Conservation (phyloP, 2,329 filamentous ascomycete species). For the Nemania sp. region DNA sequence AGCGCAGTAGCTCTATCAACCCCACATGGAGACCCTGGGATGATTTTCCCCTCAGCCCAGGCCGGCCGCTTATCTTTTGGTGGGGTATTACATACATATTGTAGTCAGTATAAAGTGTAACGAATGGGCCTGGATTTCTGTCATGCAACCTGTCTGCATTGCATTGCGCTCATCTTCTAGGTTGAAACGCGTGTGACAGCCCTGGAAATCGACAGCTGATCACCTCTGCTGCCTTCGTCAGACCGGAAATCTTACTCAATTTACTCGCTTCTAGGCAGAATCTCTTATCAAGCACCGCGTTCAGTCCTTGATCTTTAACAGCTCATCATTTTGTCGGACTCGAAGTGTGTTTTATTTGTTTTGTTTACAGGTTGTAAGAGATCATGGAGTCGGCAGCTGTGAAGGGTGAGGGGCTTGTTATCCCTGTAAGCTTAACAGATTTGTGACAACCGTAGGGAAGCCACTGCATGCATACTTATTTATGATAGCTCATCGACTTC, state of each 20-base stretch:
- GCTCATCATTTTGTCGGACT: neutral
- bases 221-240: neutral
- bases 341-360: no score
- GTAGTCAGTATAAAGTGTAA: slow-evolving; percentile 13
- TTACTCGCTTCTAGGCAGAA: no score
- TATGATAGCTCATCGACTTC: slow-evolving; percentile 79
- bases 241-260: no score
- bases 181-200: no score
- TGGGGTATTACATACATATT: slow-evolving; percentile 12
- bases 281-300: no score
- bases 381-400: slow-evolving; percentile 50
- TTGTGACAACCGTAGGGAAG: no score
- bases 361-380: no score
- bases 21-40: slow-evolving; percentile 12
- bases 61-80: slow-evolving; percentile 20
- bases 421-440: slow-evolving; percentile 56
- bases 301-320: neutral
- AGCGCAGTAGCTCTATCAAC: slow-evolving; percentile 8
- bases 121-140: neutral
- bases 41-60: slow-evolving; percentile 10
- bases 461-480: no score
- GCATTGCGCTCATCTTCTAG: neutral
- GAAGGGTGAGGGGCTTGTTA: slow-evolving; percentile 55
- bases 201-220: no score
- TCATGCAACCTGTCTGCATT: neutral